Base-by-base conservation (phyloP, 176 grass and related monocot genomes). In the Areca catechu region DNA sequence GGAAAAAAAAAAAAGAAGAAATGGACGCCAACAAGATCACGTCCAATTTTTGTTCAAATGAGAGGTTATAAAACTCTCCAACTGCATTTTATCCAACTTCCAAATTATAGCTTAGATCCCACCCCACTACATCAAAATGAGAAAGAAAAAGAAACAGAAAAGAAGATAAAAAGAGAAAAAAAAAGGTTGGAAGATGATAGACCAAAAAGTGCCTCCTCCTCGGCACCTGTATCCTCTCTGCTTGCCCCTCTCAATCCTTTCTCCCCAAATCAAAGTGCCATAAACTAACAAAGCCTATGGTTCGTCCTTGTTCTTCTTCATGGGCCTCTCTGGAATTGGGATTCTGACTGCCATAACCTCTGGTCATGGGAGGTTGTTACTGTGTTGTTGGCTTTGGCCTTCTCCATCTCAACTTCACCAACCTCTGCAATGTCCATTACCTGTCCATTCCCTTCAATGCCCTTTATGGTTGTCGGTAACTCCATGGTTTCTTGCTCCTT, bases 401-500 rank as follows among this genome's bases (percentile, higher is more conserved):
- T 97, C 77, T 97, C 86, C 58, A 88, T 63, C 77, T 91, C 64
- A 21, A 88, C 80, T 54, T 86, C 72, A 65, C 82, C 86, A 54
- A 89, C 24, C 62, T 97, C 87, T 5, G 88, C 62, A 29, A 82
- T 74, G 48, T 90, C 83, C 71, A 84, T 72, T 54, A 84, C 56
- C 67, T 28, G 69, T 19, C 77, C 80, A 52, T 88, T 76, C 56
- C 61, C 21, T 50, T 64, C 61, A 24, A 3, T 25, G 22, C 24
- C 22, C 16, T 28, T 50, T 4, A 18, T 3, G 0, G 63, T 9
- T 5, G 3, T 5, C 3, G 63, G 63, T 50, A 67, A 20, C 7
- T 49, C 1, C 63, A 54, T 53, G 24, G 50, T 23, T 16, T 20
- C 10, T 10, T 5, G 52, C 50, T 67, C 24, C 5, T 66, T 30